Conservation (phyloP, 2,329 filamentous ascomycete species). For the Fusarium papillatum region DNA sequence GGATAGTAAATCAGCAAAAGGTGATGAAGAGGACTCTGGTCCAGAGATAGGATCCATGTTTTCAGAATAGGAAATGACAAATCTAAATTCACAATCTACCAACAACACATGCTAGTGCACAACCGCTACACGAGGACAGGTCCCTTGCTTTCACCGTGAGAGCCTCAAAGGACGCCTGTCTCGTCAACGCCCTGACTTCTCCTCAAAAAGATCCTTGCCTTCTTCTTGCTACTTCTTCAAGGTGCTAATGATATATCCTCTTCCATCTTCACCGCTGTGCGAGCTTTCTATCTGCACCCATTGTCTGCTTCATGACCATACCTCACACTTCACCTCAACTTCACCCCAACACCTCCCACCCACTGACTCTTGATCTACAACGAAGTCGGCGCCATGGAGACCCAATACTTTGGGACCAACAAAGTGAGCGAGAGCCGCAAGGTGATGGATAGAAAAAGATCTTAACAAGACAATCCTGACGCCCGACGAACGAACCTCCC, state of each 20-base stretch:
- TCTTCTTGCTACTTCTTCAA: too few species aligned
- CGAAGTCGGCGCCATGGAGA: background rate
- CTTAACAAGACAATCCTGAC: background rate
- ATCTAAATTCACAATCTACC: background rate
- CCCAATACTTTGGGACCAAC: background rate
- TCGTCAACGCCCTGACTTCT: too few species aligned
- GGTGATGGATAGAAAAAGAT: too few species aligned
- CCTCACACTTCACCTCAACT: background rate
- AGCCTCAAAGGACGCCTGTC: too few species aligned
- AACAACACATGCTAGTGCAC: background rate
- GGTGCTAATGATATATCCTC: too few species aligned
- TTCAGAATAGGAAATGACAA: constrained; percentile 31
- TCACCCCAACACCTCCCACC: background rate
- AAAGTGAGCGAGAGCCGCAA: background rate
- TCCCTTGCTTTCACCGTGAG: too few species aligned
- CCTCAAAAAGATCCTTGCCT: too few species aligned
- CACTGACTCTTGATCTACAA: background rate
- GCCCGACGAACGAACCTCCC: background rate
- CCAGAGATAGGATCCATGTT: constrained; percentile 48
- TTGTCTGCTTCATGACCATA: background rate
- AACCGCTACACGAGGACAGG: too few species aligned
- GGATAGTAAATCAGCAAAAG: constrained; percentile 11
- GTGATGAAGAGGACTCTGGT: constrained; percentile 36
- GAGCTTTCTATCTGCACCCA: background rate
- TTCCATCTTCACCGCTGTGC: too few species aligned